These are phyloP conservation scores for Neonectria sp. DNA, from an alignment of 2,329 filamentous ascomycete genomes.

Conservation along the genomic window DNA sequence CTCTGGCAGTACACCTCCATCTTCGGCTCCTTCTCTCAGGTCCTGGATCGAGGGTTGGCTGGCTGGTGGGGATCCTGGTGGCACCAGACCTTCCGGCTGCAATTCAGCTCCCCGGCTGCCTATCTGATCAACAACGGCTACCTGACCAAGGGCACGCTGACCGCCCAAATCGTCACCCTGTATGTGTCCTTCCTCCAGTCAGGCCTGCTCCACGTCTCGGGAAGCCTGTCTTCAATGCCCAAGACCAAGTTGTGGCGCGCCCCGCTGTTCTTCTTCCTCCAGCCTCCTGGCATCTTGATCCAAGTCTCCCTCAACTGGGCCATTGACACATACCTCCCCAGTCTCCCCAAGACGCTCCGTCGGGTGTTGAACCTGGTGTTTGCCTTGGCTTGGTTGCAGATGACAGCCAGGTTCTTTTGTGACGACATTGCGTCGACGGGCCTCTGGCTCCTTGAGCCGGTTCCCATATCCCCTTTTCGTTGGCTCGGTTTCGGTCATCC, in stretches of 20 bases:
- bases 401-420: constrained; percentile 75
- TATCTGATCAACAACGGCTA: constrained; percentile 61
- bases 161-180: constrained; percentile 48
- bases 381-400: constrained; percentile 76
- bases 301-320: constrained; percentile 63
- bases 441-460: constrained; percentile 85
- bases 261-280: constrained; percentile 79
- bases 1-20: constrained; percentile 69
- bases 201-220: constrained; percentile 79
- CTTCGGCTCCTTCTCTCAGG: constrained; percentile 67
- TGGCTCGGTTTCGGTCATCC: constrained; percentile 74
- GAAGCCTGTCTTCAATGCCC: constrained; percentile 77
- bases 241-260: constrained; percentile 66
- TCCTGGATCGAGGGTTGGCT: constrained; percentile 79
- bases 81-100: constrained; percentile 90
- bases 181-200: constrained; percentile 72
- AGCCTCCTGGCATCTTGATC: constrained; percentile 75
- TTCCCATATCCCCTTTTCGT: constrained; percentile 82
- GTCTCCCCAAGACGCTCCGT: constrained; percentile 62
- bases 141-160: constrained; percentile 52
- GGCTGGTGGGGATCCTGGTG: constrained; percentile 91
- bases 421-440: constrained; percentile 84
- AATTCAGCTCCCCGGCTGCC: constrained; percentile 73
- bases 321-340: constrained; percentile 55
- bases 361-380: constrained; percentile 73